A percentile compares a stretch with the other conserved stretches of the same genome.
These are phyloP conservation scores for Atkinsonella texensis DNA, from an alignment of 2,329 filamentous ascomycete genomes.

Conservation along the genomic window DNA sequence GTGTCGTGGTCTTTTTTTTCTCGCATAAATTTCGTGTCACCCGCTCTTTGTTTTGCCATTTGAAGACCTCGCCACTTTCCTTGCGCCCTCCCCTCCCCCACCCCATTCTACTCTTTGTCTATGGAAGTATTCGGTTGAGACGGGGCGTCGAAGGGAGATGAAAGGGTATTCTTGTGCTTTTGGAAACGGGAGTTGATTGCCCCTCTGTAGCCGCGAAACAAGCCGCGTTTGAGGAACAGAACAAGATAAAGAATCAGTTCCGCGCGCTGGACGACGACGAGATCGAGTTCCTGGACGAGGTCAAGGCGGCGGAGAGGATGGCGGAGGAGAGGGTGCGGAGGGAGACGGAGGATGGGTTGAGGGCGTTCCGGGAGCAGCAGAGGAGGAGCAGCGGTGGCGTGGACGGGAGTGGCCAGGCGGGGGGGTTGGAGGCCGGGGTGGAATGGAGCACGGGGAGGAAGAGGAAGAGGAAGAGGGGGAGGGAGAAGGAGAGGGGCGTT, in stretches of 20 bases:
- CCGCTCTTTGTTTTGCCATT: too few species aligned
- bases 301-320: conserved; percentile 33
- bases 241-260: conserved; percentile 64
- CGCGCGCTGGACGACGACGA: conserved; percentile 68
- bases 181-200: neutral
- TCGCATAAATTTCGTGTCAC: too few species aligned
- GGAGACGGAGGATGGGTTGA: conserved; percentile 46
- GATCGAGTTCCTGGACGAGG: conserved; percentile 58
- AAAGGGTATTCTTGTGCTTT: neutral
- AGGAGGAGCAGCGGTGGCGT: conserved; percentile 17
- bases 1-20: neutral
- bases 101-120: neutral
- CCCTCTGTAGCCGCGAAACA: conserved; percentile 55
- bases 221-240: conserved; percentile 67
- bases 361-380: conserved; percentile 42
- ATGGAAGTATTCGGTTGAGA: too few species aligned
- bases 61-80: too few species aligned
- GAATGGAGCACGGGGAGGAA: conserved; percentile 13
- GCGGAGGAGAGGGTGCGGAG: conserved; percentile 42
- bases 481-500: conserved; percentile 6
- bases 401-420: conserved; percentile 20
- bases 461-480: conserved; percentile 15
- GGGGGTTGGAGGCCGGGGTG: conserved; percentile 10
- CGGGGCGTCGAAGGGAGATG: too few species aligned
- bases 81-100: too few species aligned